Evolutionary conservation across 176 grass and related monocot genomes (phyloP).

Genomic region (Carex myosuroides): DNA sequence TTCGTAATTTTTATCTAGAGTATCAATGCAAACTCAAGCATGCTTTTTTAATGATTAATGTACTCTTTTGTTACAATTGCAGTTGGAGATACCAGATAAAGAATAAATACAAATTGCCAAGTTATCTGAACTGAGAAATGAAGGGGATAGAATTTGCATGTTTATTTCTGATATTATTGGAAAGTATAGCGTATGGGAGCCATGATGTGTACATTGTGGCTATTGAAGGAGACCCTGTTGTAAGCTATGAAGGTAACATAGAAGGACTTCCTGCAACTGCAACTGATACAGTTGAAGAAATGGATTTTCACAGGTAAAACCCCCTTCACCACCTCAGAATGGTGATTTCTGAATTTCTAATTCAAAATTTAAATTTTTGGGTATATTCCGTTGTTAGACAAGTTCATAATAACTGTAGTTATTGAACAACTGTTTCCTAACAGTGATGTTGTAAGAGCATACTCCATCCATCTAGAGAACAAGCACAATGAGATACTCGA

Average conservation of each 20-base stretch:
- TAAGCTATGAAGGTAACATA: conserved; percentile 60
- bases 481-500: conserved; percentile 81
- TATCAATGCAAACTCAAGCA: conserved; percentile 6
- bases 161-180: conserved; percentile 43
- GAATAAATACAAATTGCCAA: not conserved
- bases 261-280: conserved; percentile 72
- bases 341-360: not conserved
- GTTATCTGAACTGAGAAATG: conserved; percentile 33
- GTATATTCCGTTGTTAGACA: not conserved
- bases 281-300: conserved; percentile 55
- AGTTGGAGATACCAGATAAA: conserved; percentile 16
- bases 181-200: conserved; percentile 36
- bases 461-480: conserved; percentile 68
- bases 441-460: conserved; percentile 81
- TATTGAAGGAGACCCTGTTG: conserved; percentile 79
- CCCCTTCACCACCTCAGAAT: not conserved
- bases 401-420: not conserved
- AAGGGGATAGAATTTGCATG: conserved; percentile 30
- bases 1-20: not conserved
- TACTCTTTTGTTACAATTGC: not conserved
- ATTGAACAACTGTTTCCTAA: conserved; percentile 12
- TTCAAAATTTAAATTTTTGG: not conserved
- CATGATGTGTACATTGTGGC: conserved; percentile 94
- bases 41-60: not conserved
- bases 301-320: conserved; percentile 66